These are phyloP conservation scores for Coffea humblotiana DNA, from an alignment of 305 asterid species.

Conservation along the genomic window DNA sequence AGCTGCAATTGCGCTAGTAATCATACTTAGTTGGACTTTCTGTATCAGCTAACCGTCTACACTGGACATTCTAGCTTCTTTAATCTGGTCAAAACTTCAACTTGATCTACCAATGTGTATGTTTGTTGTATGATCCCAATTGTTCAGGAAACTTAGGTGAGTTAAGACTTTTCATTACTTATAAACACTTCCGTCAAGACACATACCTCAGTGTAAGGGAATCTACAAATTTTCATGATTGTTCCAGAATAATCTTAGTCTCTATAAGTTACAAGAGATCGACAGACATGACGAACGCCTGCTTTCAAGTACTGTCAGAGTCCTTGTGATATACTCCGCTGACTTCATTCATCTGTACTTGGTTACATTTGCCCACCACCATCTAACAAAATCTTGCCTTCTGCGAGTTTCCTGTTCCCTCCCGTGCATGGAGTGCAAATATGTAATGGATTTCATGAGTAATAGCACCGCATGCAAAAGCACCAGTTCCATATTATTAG, in stretches of 20 bases:
- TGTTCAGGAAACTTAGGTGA: no score
- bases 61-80: no score
- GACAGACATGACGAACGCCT: conserved; percentile 37
- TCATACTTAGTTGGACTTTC: conserved; percentile 32
- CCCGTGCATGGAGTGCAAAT: neutral
- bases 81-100: no score
- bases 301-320: neutral
- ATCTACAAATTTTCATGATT: conserved; percentile 32
- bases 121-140: no score
- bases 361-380: neutral
- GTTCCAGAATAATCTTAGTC: conserved; percentile 34
- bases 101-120: no score
- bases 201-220: conserved; percentile 39
- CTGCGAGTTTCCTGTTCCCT: neutral
- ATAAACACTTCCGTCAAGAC: conserved; percentile 29
- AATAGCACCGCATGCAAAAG: neutral
- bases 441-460: no score
- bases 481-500: neutral
- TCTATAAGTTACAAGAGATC: conserved; percentile 25
- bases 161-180: no score
- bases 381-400: neutral
- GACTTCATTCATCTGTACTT: neutral
- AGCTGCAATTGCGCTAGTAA: conserved; percentile 28
- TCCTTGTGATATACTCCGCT: neutral
- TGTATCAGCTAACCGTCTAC: conserved; percentile 38